Conservation (phyloP, 352 stramenopile species). For the Pythium phragmitis region DNA sequence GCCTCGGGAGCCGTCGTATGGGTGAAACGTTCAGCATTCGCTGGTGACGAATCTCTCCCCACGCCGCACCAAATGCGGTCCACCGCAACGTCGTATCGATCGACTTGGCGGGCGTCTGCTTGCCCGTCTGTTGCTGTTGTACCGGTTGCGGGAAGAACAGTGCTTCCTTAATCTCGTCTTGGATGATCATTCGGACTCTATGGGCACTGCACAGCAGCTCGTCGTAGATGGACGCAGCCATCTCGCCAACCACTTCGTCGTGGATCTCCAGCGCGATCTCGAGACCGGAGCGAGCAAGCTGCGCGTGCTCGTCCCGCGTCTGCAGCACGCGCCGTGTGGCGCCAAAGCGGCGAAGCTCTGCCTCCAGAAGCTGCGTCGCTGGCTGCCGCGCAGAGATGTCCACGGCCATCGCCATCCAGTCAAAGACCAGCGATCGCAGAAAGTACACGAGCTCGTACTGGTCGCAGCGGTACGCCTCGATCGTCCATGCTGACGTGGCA, state of each 20-base stretch:
- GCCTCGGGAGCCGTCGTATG: neutral
- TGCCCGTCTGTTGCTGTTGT: neutral
- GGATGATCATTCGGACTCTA: conserved; percentile 26
- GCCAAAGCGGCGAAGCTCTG: conserved; percentile 32
- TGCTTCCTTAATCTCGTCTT: conserved; percentile 23
- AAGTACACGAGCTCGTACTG: conserved; percentile 41
- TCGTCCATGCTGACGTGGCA: conserved; percentile 37
- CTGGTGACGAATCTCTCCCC: neutral
- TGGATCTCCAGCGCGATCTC: conserved; percentile 29
- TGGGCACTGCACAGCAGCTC: conserved; percentile 34
- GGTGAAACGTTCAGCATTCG: neutral
- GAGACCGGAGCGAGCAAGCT: neutral
- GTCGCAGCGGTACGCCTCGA: conserved; percentile 41
- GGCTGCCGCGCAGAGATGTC: conserved; percentile 26
- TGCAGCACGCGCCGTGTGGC: conserved; percentile 27
- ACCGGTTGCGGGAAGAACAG: conserved; percentile 21
- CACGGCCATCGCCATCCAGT: conserved; percentile 36
- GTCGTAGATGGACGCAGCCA: conserved; percentile 35
- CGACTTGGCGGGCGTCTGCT: neutral
- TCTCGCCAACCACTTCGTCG: conserved; percentile 33
- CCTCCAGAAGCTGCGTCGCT: conserved; percentile 28
- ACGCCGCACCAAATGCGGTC: conserved; percentile 1
- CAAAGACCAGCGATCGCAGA: conserved; percentile 42
- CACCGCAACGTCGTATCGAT: neutral
- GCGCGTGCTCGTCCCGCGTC: conserved; percentile 24